Evolutionary conservation across 768 basidiomycete species (phyloP), one percentile per base, ranked within the genome.

Genomic region (Boletus rubroflammeus): DNA sequence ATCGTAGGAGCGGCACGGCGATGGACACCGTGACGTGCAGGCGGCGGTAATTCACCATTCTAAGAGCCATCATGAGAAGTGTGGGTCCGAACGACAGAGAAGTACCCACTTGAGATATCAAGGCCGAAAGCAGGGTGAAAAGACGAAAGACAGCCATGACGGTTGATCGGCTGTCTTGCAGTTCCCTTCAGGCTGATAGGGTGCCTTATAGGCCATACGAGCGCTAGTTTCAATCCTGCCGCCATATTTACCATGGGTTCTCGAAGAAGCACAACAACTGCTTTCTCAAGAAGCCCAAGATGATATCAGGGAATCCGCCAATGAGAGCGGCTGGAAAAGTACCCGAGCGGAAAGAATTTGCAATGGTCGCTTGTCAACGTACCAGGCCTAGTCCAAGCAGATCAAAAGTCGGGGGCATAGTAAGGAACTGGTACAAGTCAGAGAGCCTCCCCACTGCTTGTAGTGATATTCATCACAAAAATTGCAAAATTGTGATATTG

Each of bases 1-100:
- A 77, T 62, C 0, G 72, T 70, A 5, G 90, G 88, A 11, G 90
- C 79, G 23, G 23, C 44, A 26, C 62, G 66, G 35, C 50, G 57
- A 47, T 66, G 52, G 32, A 28, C 7, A 53, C 47, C 42, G 28
- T 26, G 51, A 25, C 4, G 23, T 25, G 23, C 23, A 4, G 23
- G 23, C 2, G 23, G 23, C 23, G 23, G 23, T 2, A 25, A 25
- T 25, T 2, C 23, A 25, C 4, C 2, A 25, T 2, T 25, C 23
- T 25, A 25, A 25, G 23, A 25, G 23, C 4, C 23, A 25, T 25
- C 23, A 25, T 25, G 23, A 25, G 23, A 25, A 4, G 23, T 25
- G 43, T 25, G 31, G 10, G 17, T 13, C 10, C 6, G 2, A 21
- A 35, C 3, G 10, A 36, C 14, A 29, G 23, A 10, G 3, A 47